Percentiles rank a stretch among this genome's conserved stretches.
Evolutionary conservation across 2,329 filamentous ascomycete species (phyloP).

Genomic region (Cladosporium oxysporum): DNA sequence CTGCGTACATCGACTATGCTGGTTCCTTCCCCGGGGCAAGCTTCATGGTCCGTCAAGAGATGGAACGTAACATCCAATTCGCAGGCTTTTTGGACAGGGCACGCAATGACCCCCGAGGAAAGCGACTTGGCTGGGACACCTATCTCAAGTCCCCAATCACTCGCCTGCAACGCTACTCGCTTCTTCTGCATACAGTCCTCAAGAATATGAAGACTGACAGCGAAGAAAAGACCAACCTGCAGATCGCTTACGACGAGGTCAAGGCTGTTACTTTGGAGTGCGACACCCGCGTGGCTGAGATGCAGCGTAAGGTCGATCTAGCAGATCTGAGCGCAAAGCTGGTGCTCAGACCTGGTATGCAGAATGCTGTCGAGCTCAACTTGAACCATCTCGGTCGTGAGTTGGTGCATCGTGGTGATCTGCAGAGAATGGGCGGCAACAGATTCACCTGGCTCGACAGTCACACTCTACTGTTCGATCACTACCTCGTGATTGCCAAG

Average conservation of each 20-base stretch:
- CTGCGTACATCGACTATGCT: slow-evolving; percentile 89
- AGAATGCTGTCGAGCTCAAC: slow-evolving; percentile 78
- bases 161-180: slow-evolving; percentile 82
- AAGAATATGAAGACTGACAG: slow-evolving; percentile 81
- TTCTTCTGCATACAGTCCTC: slow-evolving; percentile 79
- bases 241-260: slow-evolving; percentile 86
- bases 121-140: slow-evolving; percentile 88
- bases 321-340: slow-evolving; percentile 82
- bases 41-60: slow-evolving; percentile 80
- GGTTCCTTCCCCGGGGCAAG: slow-evolving; percentile 81
- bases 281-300: slow-evolving; percentile 88
- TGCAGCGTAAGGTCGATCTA: slow-evolving; percentile 86
- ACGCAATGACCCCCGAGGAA: slow-evolving; percentile 74
- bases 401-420: slow-evolving; percentile 82
- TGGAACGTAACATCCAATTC: slow-evolving; percentile 82
- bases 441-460: slow-evolving; percentile 93
- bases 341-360: slow-evolving; percentile 82
- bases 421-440: slow-evolving; percentile 85
- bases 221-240: slow-evolving; percentile 85
- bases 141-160: slow-evolving; percentile 94
- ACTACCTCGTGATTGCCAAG: slow-evolving; percentile 93
- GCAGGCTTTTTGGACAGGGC: slow-evolving; percentile 80
- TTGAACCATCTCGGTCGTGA: slow-evolving; percentile 92
- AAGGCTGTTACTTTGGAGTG: slow-evolving; percentile 86
- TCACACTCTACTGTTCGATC: slow-evolving; percentile 90